Base-by-base conservation (phyloP, 1,284 basidiomycete species). In the Ustilago sp. region DNA sequence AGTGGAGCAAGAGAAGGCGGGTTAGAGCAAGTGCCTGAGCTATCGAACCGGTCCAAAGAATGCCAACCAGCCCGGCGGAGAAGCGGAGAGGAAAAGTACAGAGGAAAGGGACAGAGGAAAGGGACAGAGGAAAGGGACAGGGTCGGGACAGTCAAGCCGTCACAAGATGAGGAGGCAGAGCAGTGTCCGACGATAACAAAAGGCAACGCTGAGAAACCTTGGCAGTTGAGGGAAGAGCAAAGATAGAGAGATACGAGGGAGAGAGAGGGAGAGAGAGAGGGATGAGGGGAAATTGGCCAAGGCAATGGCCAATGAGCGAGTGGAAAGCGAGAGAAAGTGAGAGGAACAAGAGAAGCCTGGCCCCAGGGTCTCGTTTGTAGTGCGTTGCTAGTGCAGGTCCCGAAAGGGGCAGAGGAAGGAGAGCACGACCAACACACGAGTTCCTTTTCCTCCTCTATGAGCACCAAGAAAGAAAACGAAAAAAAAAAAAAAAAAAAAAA, bases 61-160 rank as follows among this genome's bases (percentile, higher is more conserved):
- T 32, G 51, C 51, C 17, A 53, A 53, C 9, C 51, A 53, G 51
- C 51, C 51, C 51, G 51, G 51, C 51, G 51, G 51, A 53, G 51
- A 51, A 51, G 48, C n/a, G 19, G 43, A 23, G 23, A 51, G 51
- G 15, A 53, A 19, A 19, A 53, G 34, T 36, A 36, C 32, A 35
- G 51, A 53, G 51, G 35, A 34, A 53, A 36, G 32, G 11, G 8
- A n/a, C 13, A 13, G 28, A 50, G 31, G 28, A 31, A 28, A 50
- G 32, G 11, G 8, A n/a, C 13, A 13, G 28, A 50, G 31, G 28
- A 31, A 28, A 50, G 47, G 11, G 11, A 15, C 5, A 50, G 47
- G 28, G 5, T 50, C 48, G 48, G 45, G 2, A 48, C n/a, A 31
- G 45, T 17, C 9, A 23, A 53, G 36, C n/a, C 43, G 43, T 45